Evolutionary conservation across 306 rosid species (phyloP).

Genomic region (Mimosa bimucronata): DNA sequence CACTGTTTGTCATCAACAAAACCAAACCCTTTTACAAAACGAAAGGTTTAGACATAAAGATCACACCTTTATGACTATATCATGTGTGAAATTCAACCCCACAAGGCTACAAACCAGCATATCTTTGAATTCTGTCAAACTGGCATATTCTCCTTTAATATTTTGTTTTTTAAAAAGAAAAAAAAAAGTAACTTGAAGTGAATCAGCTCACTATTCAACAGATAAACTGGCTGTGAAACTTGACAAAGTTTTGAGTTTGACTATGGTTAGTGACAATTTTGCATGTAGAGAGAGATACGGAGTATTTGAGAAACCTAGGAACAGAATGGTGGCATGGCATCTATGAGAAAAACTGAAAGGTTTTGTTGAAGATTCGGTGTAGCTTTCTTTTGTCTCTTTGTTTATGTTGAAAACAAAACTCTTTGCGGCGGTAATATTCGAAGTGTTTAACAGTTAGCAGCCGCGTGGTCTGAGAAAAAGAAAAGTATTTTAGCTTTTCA

Average conservation of each 20-base stretch:
- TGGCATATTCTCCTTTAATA: slow-evolving; percentile 14
- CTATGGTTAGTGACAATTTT: slow-evolving; percentile 2
- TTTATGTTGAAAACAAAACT: slow-evolving; percentile 35
- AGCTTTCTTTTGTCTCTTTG: slow-evolving; percentile 60
- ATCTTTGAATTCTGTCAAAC: slow-evolving; percentile 35
- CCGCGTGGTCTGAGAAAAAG: slow-evolving; percentile 32
- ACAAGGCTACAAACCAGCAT: slow-evolving; percentile 11
- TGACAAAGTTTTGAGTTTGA: slow-evolving; percentile 24
- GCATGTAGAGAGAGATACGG: not conserved
- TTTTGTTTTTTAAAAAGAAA: not conserved
- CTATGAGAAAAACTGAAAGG: slow-evolving; percentile 39
- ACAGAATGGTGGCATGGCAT: slow-evolving; percentile 39
- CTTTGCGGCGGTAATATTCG: slow-evolving; percentile 43
- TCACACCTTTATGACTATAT: slow-evolving; percentile 12
- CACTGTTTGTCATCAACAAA: slow-evolving; percentile 28
- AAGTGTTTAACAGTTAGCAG: slow-evolving; percentile 37
- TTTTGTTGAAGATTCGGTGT: slow-evolving; percentile 48
- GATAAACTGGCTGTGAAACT: slow-evolving; percentile 27
- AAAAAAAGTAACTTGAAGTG: not conserved
- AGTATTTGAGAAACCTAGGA: not conserved
- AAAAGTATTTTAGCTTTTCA: slow-evolving; percentile 44
- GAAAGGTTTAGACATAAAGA: slow-evolving; percentile 6
- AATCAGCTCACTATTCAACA: not conserved
- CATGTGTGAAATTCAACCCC: slow-evolving; percentile 40
- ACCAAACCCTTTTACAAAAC: slow-evolving; percentile 31